Evolutionary conservation across 768 basidiomycete species (phyloP), one percentile per base, ranked within the genome.

Genomic region (Leccinum longicurvipes): DNA sequence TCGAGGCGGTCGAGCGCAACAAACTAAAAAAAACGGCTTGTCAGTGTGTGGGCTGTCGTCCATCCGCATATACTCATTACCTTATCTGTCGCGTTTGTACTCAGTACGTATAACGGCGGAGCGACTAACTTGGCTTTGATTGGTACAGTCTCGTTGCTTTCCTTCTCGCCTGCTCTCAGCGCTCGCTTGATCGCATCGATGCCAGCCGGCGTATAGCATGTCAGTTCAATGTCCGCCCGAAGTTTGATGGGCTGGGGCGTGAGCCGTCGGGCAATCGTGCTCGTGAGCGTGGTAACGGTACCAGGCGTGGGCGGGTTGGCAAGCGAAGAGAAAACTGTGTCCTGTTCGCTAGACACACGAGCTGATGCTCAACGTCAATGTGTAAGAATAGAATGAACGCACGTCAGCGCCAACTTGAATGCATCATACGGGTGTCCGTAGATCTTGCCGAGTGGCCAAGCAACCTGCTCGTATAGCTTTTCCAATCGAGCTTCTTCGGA

Each of bases 221-320:
- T 97, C 45, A 99, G 76, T 74, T 98, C 94, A 65, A 99, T 91
- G 73, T 99, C 97, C 4, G 97, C 94, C 63, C 97, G 92, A 39
- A 99, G 83, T 76, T 98, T 99, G 79, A 99, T 95, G 6, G 97
- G 94, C 72, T 99, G 97, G 2, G 97, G 97, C 0, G 97, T 99
- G 36, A 98, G 79, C 12, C 97, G 87, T 44, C 94, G 87, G 7
- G 95, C 94, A 67, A 99, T 97, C 21, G 93, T 96, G 53, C 81
- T 73, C 58, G 82, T 82, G 19, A 98, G 82, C 42, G 89, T 78
- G 4, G 78, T 72, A 28, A 84, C 75, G 1, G 86, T 87, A 1
- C 82, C 76, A 6, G 77, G 66, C 3, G 83, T 76, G 49, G 87
- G 74, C 8, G 84, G 82, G 4, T 79, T 75, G 8, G 79, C 68